Base-by-base conservation (phyloP, 129 eudicot genomes). In the Artemisia annua region DNA sequence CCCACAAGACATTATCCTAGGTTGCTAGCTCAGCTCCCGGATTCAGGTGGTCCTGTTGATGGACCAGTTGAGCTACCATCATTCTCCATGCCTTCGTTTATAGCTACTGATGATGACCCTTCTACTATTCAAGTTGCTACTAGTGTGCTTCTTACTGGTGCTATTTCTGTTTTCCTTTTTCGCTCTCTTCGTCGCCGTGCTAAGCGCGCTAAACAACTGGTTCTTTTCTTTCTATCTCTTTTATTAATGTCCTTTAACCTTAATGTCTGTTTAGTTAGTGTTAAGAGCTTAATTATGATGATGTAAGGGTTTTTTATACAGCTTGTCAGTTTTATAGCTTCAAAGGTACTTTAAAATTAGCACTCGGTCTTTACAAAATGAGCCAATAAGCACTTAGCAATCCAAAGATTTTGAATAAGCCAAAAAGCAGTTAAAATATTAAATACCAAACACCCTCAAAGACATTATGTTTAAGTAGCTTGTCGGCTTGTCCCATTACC, bases 141-240 rank as follows among this genome's bases (percentile, higher is more conserved):
- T 66, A 88, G 96, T 62, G 83, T 95, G 3, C 95, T 95, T 55
- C 97, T 95, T 75, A 90, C 97, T 82, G 99, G 97, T 57, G 94
- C 99, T 84, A 74, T 95, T 60, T 71, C 97, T 22, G 80, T 95
- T 46, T 88, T 95, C 67, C 96, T 95, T 78, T 95, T 95, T 69
- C 97, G 97, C 76, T 81, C 98, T 52, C 81, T 93, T 75, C 90
- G 94, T 16, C 97, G 97, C 75, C 86, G 99, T 14, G 97, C 91
- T 17, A 87, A 77, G 39, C 97, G 99, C 9, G 95, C 99, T 69
- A 95, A 88, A 83, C 80, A 91, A 73, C 75, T 84, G 88, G 99
- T 90, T 79, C 7, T 2, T 1, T 44, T 55, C 35, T 67, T 52
- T 63, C 63, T 59, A 0, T 15, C 17, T 2, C 2, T 11, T 3